Base-by-base conservation (phyloP, 176 grass and related monocot species). In the Aegilops sharonensis region DNA sequence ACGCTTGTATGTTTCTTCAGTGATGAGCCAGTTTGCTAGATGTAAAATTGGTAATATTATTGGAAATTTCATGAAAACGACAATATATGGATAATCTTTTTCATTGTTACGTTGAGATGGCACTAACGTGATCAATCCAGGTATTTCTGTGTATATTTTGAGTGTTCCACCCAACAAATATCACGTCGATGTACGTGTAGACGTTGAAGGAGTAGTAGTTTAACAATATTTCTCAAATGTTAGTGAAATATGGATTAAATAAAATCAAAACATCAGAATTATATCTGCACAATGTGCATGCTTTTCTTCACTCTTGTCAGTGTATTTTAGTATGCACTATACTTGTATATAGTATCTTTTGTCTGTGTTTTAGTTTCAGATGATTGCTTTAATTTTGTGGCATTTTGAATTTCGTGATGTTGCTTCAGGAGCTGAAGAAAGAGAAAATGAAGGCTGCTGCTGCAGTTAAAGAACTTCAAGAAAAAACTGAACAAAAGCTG, bases 341-440 rank as follows among this genome's bases (percentile, higher is more conserved):
- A 79, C 27, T 64, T 54, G 6, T 72, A 64, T 42, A 23, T 65
- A 40, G 1, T 30, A n/a, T 71, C 23, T 86, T 17, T 83, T 78
- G 17, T 64, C 61, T 67, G 24, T 10, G 78, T 75, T 82, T 56
- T 40, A 83, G 11, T 86, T 75, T 72, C 64, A n/a, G 47, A 52
- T 24, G 14, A 25, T 45, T 27, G 48, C 2, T 27, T 62, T 73
- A 60, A 20, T 63, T 27, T 75, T 69, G 3, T 85, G n/a, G 11
- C 64, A 34, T 88, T 30, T 87, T 83, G 30, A 27, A 79, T 84
- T 78, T 77, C 36, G 64, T 87, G 43, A 32, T 88, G 18, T 57
- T 88, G 11, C 80, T 85, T 91, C 70, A 99, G 97, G 97, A 99
- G 83, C 85, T 96, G 73, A 92, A 91, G 84, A 96, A 85, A 96